Base-by-base conservation (phyloP, 2,329 filamentous ascomycete species). In the Fusarium nanum region DNA sequence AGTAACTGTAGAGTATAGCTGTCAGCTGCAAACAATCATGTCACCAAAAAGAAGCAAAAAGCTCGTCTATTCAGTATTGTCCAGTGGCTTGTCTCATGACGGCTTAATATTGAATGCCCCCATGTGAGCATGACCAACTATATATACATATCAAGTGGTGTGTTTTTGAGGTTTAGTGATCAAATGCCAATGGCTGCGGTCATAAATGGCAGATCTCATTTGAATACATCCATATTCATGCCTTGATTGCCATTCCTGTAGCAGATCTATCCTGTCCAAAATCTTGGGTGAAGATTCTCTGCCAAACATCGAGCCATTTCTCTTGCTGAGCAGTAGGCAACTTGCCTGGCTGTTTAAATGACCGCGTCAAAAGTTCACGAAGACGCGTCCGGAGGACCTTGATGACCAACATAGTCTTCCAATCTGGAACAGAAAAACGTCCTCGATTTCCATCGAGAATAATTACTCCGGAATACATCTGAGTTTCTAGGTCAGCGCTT, bases 401-500 rank as follows among this genome's bases (percentile, higher is more conserved):
- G 76, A 99, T 83, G n/a, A 92, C 94, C 37, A 97, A 87, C 86
- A 96, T 91, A 1, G 91, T 91, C 81, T 94, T 97, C 94, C 95
- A 98, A 77, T 97, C 92, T 7, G 90, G 87, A 1, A 97, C 87
- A 23, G 91, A 88, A 77, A 98, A 97, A 50, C 93, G 88, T 50
- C 95, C 87, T 30, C 94, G 88, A 77, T 97, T 97, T 46, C 93
- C 92, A 77, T 98, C 96, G 46, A 99, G 86, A 22, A 93, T 87
- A 42, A 98, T 86, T 4, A 97, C 91, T 16, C 96, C 96, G 1
- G 94, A 89, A 77, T 93, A 97, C 83, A 98, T 88, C 87, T 95
- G 54, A 23, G 20, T 16, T 37, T 52, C 10, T 16, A n/a, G 16
- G 41, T 70, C 12, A 54, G 60, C 60, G 49, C 25, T 14, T 14